Percentiles rank a stretch among this genome's conserved stretches.
Evolutionary conservation across 192 early-diverging fungal genomes (phyloP).

Genomic region (Borealophlyctis nickersoniae): DNA sequence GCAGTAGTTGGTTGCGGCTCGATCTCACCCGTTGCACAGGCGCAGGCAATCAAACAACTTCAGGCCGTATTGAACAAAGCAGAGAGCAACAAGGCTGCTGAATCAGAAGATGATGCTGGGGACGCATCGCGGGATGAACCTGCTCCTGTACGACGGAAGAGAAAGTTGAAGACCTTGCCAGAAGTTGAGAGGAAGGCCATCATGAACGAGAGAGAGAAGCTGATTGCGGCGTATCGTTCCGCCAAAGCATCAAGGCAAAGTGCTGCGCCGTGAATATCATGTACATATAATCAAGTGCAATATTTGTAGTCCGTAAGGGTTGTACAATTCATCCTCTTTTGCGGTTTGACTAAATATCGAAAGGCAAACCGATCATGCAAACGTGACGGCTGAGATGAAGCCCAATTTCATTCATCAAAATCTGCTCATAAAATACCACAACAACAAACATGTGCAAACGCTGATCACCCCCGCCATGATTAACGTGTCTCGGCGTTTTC

Average conservation of each 20-base stretch:
- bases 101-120: background rate
- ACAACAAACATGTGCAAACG: constrained; percentile 31
- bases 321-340: too few species aligned
- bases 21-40: background rate
- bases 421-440: constrained; percentile 38
- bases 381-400: too few species aligned
- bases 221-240: constrained; percentile 24
- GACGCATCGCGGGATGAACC: background rate
- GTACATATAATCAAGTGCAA: too few species aligned
- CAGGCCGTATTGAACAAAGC: background rate
- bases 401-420: too few species aligned
- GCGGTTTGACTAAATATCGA: too few species aligned
- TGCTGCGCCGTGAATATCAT: too few species aligned
- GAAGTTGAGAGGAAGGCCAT: constrained; percentile 24
- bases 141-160: constrained; percentile 8
- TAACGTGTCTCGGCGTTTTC: constrained; percentile 66
- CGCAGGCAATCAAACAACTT: background rate
- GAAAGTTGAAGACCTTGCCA: constrained; percentile 30
- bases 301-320: too few species aligned
- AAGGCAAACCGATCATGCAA: too few species aligned
- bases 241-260: constrained; percentile 12
- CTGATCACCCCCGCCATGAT: constrained; percentile 69
- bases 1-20: too few species aligned
- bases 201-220: constrained; percentile 15
- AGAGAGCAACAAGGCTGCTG: background rate